phyloP scores from a whole-genome alignment of 2,329 filamentous ascomycete genomes.

The Thielaviopsis musarum region DNA sequence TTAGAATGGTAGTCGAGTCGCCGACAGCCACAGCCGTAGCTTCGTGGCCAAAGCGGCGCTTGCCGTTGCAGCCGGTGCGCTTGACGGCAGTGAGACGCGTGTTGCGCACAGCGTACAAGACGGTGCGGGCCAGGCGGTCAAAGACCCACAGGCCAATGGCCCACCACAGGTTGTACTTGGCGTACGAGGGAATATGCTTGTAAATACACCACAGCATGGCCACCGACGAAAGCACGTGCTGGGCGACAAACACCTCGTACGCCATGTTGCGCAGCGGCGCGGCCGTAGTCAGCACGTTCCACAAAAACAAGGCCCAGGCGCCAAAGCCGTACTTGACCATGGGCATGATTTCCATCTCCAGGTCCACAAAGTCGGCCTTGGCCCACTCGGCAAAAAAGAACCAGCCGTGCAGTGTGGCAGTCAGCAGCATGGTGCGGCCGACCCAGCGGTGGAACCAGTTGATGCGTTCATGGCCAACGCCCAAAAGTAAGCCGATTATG shows the following conservation, averaged over 20 bases:
- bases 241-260: constrained; percentile 54
- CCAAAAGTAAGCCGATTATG: constrained; percentile 39
- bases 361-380: constrained; percentile 37
- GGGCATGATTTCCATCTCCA: constrained; percentile 43
- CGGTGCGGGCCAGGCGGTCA: constrained; percentile 39
- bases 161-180: constrained; percentile 49
- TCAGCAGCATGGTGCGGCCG: constrained; percentile 50
- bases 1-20: constrained; percentile 37
- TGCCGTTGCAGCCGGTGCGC: constrained; percentile 28
- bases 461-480: constrained; percentile 49
- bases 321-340: constrained; percentile 51
- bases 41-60: constrained; percentile 34
- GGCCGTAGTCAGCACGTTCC: constrained; percentile 47
- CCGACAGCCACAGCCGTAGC: constrained; percentile 32
- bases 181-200: constrained; percentile 42
- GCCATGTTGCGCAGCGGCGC: constrained; percentile 46
- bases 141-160: constrained; percentile 44
- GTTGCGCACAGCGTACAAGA: constrained; percentile 35
- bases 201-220: constrained; percentile 47
- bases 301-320: constrained; percentile 48
- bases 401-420: constrained; percentile 51
- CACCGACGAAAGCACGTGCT: constrained; percentile 46
- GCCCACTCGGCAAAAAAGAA: constrained; percentile 52
- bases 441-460: constrained; percentile 64
- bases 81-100: constrained; percentile 20